phyloP scores from a whole-genome alignment of 1,284 basidiomycete genomes.

The Pterulicium gracile region DNA sequence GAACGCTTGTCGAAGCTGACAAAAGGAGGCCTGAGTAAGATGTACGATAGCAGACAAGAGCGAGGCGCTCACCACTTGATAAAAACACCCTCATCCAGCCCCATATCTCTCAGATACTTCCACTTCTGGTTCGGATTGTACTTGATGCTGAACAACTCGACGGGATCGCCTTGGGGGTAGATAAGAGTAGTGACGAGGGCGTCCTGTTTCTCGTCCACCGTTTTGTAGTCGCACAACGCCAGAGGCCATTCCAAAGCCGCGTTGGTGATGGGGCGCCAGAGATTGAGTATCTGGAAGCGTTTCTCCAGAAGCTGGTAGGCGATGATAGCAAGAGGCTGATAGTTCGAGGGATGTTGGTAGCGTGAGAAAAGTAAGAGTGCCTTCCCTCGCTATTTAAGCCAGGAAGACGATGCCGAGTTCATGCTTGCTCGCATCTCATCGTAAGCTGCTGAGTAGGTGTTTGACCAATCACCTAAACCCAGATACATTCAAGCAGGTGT shows the following conservation, averaged over 20 bases:
- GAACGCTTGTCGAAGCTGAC: constrained; percentile 22
- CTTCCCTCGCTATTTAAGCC: too few relatives aligned
- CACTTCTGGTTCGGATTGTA: constrained; percentile 29
- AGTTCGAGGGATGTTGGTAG: too few relatives aligned
- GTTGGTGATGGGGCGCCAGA: constrained; percentile 51
- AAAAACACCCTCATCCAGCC: constrained; percentile 32
- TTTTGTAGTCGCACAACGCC: constrained; percentile 45
- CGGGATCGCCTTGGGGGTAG: constrained; percentile 28
- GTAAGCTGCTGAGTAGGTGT: too few relatives aligned
- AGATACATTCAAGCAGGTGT: too few relatives aligned
- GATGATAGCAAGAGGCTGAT: too few relatives aligned
- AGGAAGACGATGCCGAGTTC: too few relatives aligned
- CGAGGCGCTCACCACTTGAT: constrained; percentile 34
- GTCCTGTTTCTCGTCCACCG: constrained; percentile 31
- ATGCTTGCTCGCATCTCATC: too few relatives aligned
- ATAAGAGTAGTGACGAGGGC: constrained; percentile 26
- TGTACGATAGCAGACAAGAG: too few relatives aligned
- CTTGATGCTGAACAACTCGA: constrained; percentile 22
- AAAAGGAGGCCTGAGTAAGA: too few relatives aligned
- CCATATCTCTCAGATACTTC: constrained; percentile 34
- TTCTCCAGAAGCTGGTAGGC: constrained; percentile 28
- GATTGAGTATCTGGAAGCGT: constrained; percentile 54
- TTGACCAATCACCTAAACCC: too few relatives aligned
- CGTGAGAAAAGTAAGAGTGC: too few relatives aligned
- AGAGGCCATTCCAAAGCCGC: constrained; percentile 43